Percentiles rank a stretch among this genome's conserved stretches.
Evolutionary conservation across 768 basidiomycete species (phyloP).

Genomic region (Tulasnella sp.): DNA sequence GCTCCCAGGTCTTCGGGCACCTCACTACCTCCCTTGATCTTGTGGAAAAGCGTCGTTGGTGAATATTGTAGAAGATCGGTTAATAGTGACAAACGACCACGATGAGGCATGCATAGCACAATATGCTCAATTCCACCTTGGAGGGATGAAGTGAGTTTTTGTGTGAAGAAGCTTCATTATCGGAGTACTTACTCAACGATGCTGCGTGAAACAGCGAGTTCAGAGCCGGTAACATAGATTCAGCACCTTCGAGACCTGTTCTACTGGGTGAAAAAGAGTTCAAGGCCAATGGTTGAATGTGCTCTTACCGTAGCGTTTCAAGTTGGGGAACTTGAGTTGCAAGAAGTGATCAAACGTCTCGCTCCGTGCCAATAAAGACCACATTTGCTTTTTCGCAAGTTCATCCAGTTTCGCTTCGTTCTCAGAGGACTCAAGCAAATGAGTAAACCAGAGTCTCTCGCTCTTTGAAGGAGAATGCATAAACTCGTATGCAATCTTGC

Average conservation of each 20-base stretch:
- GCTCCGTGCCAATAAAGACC: constrained; percentile 54
- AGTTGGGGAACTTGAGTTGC: constrained; percentile 65
- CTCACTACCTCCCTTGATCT: constrained; percentile 71
- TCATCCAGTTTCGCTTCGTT: constrained; percentile 18
- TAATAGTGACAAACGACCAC: constrained; percentile 64
- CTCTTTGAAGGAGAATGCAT: constrained; percentile 82
- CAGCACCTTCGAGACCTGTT: constrained; percentile 87
- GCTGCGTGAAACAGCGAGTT: constrained; percentile 62
- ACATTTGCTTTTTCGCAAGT: constrained; percentile 42
- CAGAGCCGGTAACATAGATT: constrained; percentile 84
- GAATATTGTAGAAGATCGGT: constrained; percentile 60
- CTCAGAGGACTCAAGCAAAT: constrained; percentile 53
- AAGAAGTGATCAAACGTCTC: constrained; percentile 78
- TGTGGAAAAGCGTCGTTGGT: constrained; percentile 63
- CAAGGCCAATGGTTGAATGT: neutral
- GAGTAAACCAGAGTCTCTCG: constrained; percentile 81
- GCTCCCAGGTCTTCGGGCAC: constrained; percentile 50
- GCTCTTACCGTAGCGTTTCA: constrained; percentile 33
- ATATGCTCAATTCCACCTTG: constrained; percentile 55
- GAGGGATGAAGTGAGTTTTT: neutral
- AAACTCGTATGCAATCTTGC: constrained; percentile 80
- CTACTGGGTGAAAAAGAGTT: constrained; percentile 34
- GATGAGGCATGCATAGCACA: constrained; percentile 61
- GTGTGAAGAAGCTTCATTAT: neutral
- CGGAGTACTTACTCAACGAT: constrained; percentile 35